These are phyloP conservation scores for Colletotrichum sp. DNA, from an alignment of 2,329 filamentous ascomycete species.

Conservation along the genomic window DNA sequence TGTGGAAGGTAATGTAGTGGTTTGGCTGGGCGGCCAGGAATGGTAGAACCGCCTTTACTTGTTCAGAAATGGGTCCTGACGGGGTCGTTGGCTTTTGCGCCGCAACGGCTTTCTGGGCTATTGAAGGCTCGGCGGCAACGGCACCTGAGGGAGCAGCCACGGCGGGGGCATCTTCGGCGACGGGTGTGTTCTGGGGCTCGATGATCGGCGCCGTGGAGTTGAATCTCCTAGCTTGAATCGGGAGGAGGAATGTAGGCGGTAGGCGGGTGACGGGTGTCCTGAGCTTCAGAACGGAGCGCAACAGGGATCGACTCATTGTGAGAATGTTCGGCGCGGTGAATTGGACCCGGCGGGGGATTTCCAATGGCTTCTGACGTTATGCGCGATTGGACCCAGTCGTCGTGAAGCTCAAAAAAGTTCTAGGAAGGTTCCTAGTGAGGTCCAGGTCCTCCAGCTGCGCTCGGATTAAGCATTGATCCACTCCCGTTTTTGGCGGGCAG, in stretches of 20 bases:
- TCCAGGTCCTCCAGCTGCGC: neutral
- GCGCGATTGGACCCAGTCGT: neutral
- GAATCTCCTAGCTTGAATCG: slow-evolving; percentile 41
- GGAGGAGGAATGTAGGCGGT: slow-evolving; percentile 29
- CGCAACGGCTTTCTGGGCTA: neutral
- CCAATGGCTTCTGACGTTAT: neutral
- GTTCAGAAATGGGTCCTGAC: slow-evolving; percentile 53
- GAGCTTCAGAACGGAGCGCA: slow-evolving; percentile 69
- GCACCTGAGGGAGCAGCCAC: slow-evolving; percentile 9
- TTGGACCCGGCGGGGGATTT: neutral
- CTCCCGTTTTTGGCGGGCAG: neutral
- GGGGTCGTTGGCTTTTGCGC: slow-evolving; percentile 22
- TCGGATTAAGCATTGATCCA: slow-evolving; percentile 2
- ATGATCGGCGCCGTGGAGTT: slow-evolving; percentile 56
- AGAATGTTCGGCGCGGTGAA: neutral
- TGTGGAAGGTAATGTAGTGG: slow-evolving; percentile 81
- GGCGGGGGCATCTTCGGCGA: slow-evolving; percentile 18
- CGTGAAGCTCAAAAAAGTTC: slow-evolving; percentile 18
- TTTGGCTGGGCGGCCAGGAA: slow-evolving; percentile 74
- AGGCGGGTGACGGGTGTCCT: slow-evolving; percentile 49
- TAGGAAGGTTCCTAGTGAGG: neutral
- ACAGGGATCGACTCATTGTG: slow-evolving; percentile 63
- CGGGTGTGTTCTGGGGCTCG: slow-evolving; percentile 34
- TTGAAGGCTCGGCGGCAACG: neutral
- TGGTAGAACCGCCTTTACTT: slow-evolving; percentile 68